Evolutionary conservation across 1,139 yeast species (phyloP).

Genomic region (Pichia sp.): DNA sequence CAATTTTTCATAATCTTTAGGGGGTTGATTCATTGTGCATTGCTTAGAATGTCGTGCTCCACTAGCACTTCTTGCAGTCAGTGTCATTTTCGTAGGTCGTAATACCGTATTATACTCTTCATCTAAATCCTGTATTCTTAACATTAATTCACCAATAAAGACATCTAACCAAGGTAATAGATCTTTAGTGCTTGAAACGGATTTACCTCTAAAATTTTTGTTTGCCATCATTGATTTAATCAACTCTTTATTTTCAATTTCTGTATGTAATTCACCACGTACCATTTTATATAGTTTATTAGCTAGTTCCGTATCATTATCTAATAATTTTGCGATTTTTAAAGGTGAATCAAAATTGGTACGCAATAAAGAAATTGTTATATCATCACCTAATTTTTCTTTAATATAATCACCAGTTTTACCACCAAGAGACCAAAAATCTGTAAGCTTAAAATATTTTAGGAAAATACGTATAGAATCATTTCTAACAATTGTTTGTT

Average conservation of each 20-base stretch:
- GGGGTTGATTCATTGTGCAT: conserved; percentile 34
- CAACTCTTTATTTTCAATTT: conserved; percentile 51
- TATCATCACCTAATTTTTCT: conserved; percentile 32
- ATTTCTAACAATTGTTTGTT: conserved; percentile 68
- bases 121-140: conserved; percentile 66
- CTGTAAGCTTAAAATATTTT: conserved; percentile 55
- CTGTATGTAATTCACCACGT: conserved; percentile 53
- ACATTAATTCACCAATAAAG: conserved; percentile 71
- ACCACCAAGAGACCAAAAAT: conserved; percentile 90
- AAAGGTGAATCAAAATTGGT: conserved; percentile 35
- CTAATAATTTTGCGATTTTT: conserved; percentile 31
- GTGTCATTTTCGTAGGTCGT: conserved; percentile 48
- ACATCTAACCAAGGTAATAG: conserved; percentile 77
- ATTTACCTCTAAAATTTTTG: conserved; percentile 61
- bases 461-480: conserved; percentile 47
- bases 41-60: conserved; percentile 38
- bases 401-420: conserved; percentile 65
- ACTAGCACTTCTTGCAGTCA: conserved; percentile 31
- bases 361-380: conserved; percentile 38
- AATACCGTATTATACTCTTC: conserved; percentile 49
- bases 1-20: conserved; percentile 37
- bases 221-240: conserved; percentile 85
- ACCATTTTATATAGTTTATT: conserved; percentile 50
- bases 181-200: conserved; percentile 51
- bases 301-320: conserved; percentile 43